Conservation (phyloP, 148 eudicot species). For the Vaccinium macrocarpon region DNA sequence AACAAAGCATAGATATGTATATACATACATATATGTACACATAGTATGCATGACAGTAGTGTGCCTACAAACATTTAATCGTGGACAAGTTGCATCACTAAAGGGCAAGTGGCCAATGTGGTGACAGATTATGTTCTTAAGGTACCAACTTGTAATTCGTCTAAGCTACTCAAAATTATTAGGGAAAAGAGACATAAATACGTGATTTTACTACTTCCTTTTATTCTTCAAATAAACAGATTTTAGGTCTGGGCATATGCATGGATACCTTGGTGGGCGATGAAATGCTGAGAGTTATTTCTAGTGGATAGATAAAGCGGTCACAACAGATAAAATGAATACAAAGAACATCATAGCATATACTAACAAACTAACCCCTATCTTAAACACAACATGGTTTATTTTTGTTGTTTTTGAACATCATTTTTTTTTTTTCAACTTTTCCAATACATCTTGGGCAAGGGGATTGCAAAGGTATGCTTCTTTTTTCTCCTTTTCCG, state of each 20-base stretch:
- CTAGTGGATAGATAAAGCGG: conserved; percentile 81
- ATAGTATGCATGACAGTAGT: too few relatives aligned
- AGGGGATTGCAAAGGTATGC: too few relatives aligned
- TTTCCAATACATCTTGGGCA: too few relatives aligned
- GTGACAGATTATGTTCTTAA: conserved; percentile 78
- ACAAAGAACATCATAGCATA: neutral
- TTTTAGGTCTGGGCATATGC: conserved; percentile 77
- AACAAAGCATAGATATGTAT: too few relatives aligned
- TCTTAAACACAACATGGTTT: neutral
- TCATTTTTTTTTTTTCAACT: too few relatives aligned
- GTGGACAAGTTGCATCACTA: conserved; percentile 61
- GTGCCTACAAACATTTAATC: neutral
- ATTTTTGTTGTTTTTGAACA: too few relatives aligned
- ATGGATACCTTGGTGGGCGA: conserved; percentile 82
- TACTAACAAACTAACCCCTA: neutral
- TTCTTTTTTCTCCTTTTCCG: too few relatives aligned
- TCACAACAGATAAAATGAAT: conserved; percentile 61
- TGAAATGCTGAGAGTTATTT: conserved; percentile 79
- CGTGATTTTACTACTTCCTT: neutral
- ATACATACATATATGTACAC: too few relatives aligned
- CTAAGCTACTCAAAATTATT: neutral
- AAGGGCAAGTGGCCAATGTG: conserved; percentile 49
- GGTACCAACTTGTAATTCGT: conserved; percentile 31
- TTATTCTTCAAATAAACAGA: conserved; percentile 31
- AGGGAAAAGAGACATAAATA: neutral